Evolutionary conservation across 2,329 filamentous ascomycete species (phyloP).

Genomic region (Trematosphaeria pertusa): DNA sequence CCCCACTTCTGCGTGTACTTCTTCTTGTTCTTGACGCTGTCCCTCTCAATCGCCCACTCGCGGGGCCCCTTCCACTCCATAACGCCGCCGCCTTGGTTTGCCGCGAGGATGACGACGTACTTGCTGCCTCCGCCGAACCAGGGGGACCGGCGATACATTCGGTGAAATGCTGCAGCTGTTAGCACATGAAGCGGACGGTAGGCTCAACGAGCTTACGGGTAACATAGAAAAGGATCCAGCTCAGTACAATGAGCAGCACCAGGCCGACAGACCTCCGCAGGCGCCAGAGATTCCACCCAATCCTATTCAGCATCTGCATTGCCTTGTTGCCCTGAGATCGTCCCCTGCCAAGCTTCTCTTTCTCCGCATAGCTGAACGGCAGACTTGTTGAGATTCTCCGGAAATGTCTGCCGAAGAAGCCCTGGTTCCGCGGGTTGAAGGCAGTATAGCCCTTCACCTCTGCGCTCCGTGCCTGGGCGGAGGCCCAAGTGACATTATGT

Average conservation of each 20-base stretch:
- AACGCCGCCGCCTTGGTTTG: slow-evolving; percentile 93
- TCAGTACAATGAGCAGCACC: slow-evolving; percentile 65
- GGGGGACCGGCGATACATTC: slow-evolving; percentile 72
- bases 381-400: slow-evolving; percentile 80
- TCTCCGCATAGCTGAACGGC: slow-evolving; percentile 74
- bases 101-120: slow-evolving; percentile 89
- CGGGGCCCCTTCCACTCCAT: slow-evolving; percentile 99
- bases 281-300: slow-evolving; percentile 66
- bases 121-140: slow-evolving; percentile 86
- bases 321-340: slow-evolving; percentile 49
- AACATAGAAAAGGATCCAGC: slow-evolving; percentile 71
- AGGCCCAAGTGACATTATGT: slow-evolving; percentile 77
- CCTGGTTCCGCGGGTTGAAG: slow-evolving; percentile 80
- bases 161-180: slow-evolving; percentile 59
- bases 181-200: slow-evolving; percentile 5
- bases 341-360: slow-evolving; percentile 75
- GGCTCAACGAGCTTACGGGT: slow-evolving; percentile 68
- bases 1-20: slow-evolving; percentile 88
- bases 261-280: slow-evolving; percentile 69
- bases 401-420: slow-evolving; percentile 87
- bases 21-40: slow-evolving; percentile 94
- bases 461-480: slow-evolving; percentile 77
- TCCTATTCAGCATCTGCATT: slow-evolving; percentile 42
- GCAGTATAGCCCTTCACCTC: slow-evolving; percentile 77
- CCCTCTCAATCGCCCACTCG: slow-evolving; percentile 97